A percentile compares a stretch with the other conserved stretches of the same genome.
Conservation (phyloP, 2,329 filamentous ascomycete species). For the Trematosphaeria pertusa region DNA sequence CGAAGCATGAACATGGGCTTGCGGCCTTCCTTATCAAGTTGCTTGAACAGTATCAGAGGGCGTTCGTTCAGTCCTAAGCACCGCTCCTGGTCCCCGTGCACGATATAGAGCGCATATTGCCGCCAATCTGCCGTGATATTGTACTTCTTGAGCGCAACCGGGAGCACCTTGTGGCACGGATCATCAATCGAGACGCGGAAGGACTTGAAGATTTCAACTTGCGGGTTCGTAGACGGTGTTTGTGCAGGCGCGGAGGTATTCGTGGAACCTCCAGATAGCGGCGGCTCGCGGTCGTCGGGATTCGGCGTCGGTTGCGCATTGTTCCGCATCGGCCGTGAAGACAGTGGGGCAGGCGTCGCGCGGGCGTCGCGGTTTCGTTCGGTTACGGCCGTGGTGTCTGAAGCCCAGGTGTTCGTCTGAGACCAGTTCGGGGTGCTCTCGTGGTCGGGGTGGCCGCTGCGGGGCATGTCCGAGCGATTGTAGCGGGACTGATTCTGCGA, state of each 20-base stretch:
- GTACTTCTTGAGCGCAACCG: constrained; percentile 95
- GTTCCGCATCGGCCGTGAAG: constrained; percentile 37
- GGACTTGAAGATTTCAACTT: constrained; percentile 97
- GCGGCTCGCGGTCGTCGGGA: constrained; percentile 43
- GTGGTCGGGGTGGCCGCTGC: constrained; percentile 40
- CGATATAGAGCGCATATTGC: constrained; percentile 96
- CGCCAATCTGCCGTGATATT: constrained; percentile 98
- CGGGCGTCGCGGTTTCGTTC: constrained; percentile 42
- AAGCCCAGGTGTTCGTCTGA: constrained; percentile 37
- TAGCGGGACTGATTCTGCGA: constrained; percentile 42
- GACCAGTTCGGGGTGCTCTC: constrained; percentile 39
- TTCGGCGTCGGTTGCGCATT: constrained; percentile 38
- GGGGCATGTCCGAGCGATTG: constrained; percentile 36
- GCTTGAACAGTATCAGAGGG: constrained; percentile 94
- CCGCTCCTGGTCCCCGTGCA: constrained; percentile 97
- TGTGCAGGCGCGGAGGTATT: constrained; percentile 26
- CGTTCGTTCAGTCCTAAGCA: constrained; percentile 92
- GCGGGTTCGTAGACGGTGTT: constrained; percentile 51
- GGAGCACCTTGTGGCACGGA: constrained; percentile 95
- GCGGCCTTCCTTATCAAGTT: constrained; percentile 93
- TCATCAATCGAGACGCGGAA: constrained; percentile 99
- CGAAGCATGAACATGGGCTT: constrained; percentile 99
- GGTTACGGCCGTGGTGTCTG: constrained; percentile 35
- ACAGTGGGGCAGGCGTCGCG: constrained; percentile 39
- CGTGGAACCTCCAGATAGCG: constrained; percentile 45